phyloP scores from a whole-genome alignment of 176 grass and related monocot genomes.

The Hyparrhenia diplandra region DNA sequence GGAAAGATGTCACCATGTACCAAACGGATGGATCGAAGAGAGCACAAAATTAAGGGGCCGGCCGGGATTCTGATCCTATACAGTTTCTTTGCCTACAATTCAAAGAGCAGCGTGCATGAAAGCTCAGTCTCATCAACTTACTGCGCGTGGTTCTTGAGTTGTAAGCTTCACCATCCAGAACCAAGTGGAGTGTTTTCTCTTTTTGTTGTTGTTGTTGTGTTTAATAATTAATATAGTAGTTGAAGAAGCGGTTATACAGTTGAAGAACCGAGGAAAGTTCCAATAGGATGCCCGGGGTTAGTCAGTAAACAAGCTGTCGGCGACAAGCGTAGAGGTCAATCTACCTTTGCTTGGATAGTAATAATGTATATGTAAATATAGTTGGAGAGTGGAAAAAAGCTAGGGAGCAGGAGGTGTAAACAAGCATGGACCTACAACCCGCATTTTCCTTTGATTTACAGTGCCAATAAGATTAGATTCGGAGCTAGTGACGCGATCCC shows the following conservation, averaged over 20 bases:
- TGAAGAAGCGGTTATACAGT: no score
- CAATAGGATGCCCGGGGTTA: not conserved
- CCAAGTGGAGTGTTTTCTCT: not conserved
- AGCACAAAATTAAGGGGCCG: not conserved
- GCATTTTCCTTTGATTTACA: slow-evolving; percentile 17
- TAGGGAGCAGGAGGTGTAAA: slow-evolving; percentile 2
- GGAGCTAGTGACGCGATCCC: slow-evolving; percentile 16
- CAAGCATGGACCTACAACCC: slow-evolving; percentile 45
- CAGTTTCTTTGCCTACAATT: slow-evolving; percentile 35
- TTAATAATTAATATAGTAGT: not conserved
- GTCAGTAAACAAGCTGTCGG: slow-evolving; percentile 7
- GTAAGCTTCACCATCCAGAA: not conserved
- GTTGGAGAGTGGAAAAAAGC: not conserved
- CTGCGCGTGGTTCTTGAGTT: not conserved
- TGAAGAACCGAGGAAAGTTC: no score
- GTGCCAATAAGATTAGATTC: slow-evolving; percentile 22
- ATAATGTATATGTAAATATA: not conserved
- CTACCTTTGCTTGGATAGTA: not conserved
- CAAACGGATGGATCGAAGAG: not conserved
- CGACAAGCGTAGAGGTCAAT: slow-evolving; percentile 15
- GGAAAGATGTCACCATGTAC: slow-evolving; percentile 20
- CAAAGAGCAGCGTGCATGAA: slow-evolving; percentile 21
- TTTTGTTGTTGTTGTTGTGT: no score
- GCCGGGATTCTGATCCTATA: no score
- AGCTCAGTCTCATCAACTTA: slow-evolving; percentile 37